Evolutionary conservation across 768 basidiomycete species (phyloP).

Genomic region (Basidioascus undulatus): DNA sequence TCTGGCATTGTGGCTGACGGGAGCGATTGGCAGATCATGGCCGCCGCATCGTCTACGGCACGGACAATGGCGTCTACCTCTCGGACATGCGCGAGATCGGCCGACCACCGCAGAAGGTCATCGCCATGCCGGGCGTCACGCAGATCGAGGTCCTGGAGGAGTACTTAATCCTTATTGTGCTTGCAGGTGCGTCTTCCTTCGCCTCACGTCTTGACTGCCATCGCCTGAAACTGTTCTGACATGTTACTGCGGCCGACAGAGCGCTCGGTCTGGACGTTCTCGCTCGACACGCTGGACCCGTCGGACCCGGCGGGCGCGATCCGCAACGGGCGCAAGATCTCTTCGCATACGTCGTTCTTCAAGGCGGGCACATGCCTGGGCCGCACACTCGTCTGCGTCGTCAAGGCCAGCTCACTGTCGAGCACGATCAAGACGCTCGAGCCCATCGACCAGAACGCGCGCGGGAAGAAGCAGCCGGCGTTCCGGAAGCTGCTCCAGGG

Average conservation of each 20-base stretch:
- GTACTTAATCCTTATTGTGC: slow-evolving; percentile 81
- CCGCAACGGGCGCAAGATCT: slow-evolving; percentile 82
- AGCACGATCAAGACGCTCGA: slow-evolving; percentile 95
- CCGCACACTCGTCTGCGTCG: slow-evolving; percentile 78
- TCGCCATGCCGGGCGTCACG: slow-evolving; percentile 64
- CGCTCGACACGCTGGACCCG: slow-evolving; percentile 71
- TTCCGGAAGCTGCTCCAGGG: slow-evolving; percentile 85
- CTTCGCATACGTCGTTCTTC: slow-evolving; percentile 92
- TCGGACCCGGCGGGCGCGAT: slow-evolving; percentile 73
- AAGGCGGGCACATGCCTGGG: slow-evolving; percentile 84
- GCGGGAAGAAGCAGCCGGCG: slow-evolving; percentile 57
- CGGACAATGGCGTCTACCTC: slow-evolving; percentile 87
- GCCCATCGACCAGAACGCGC: slow-evolving; percentile 69
- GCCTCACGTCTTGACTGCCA: neutral
- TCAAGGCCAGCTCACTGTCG: slow-evolving; percentile 80
- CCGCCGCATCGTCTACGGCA: slow-evolving; percentile 76
- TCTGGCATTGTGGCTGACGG: neutral
- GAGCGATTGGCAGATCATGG: slow-evolving; percentile 38
- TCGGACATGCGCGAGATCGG: slow-evolving; percentile 49
- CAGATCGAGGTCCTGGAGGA: slow-evolving; percentile 95
- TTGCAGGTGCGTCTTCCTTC: slow-evolving; percentile 43
- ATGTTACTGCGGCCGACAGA: slow-evolving; percentile 27
- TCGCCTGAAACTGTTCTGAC: neutral
- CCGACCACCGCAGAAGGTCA: slow-evolving; percentile 48
- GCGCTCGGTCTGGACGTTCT: slow-evolving; percentile 86